A percentile compares a stretch with the other conserved stretches of the same genome.
phyloP scores from a whole-genome alignment of 140 eudicot genomes.

The Stevia rebaudiana region DNA sequence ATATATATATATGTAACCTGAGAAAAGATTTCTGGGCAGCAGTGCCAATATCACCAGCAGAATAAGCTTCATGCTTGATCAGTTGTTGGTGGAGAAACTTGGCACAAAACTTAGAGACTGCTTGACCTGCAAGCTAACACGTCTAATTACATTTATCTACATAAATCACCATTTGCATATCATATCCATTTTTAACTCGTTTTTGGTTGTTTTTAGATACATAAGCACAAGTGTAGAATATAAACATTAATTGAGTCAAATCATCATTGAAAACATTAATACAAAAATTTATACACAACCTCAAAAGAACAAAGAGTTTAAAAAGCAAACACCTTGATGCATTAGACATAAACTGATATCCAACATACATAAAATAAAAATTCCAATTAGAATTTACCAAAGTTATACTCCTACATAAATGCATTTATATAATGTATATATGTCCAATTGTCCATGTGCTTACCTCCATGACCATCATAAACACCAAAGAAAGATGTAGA shows the following conservation, averaged over 20 bases:
- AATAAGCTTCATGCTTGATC: conserved; percentile 66
- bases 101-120: conserved; percentile 91
- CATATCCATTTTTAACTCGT: not conserved
- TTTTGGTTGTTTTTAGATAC: not conserved
- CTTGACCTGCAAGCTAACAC: conserved; percentile 54
- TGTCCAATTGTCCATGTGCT: conserved; percentile 28
- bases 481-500: conserved; percentile 94
- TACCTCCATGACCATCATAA: conserved; percentile 99
- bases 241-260: not conserved
- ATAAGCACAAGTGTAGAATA: conserved; percentile 2
- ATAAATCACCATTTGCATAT: not conserved
- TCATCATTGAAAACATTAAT: not conserved
- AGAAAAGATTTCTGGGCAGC: conserved; percentile 75
- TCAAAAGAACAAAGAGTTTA: conserved; percentile 1
- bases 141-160: not conserved
- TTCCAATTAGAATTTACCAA: not conserved
- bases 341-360: not conserved
- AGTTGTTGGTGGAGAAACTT: conserved; percentile 90
- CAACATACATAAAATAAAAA: not conserved
- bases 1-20: conserved; percentile 47
- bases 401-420: conserved; percentile 2
- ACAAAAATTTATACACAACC: not conserved
- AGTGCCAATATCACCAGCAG: conserved; percentile 68
- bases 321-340: not conserved
- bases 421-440: conserved; percentile 2